Percentiles rank a stretch among this genome's conserved stretches.
Conservation (phyloP, 2,329 filamentous ascomycete species). For the Fusarium concolor region DNA sequence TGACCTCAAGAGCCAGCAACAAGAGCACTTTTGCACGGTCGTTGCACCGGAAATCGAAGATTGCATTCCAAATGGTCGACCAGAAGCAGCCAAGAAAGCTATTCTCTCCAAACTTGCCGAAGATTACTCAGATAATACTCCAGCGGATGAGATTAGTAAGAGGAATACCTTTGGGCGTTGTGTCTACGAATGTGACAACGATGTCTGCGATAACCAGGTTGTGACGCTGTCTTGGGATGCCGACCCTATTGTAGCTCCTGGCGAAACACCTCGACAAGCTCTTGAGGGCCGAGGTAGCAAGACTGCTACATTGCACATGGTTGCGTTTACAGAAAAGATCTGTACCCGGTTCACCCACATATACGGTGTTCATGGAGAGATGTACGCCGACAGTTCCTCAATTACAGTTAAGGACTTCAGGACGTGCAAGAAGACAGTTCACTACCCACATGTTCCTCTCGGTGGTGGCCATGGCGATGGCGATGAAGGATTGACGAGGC, state of each 20-base stretch:
- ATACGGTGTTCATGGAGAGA: neutral
- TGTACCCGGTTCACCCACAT: neutral
- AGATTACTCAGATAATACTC: neutral
- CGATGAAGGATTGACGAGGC: neutral
- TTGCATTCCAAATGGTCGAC: neutral
- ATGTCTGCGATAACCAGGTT: neutral
- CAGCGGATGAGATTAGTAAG: neutral
- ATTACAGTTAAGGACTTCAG: neutral
- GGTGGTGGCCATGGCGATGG: neutral
- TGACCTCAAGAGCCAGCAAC: conserved; percentile 2
- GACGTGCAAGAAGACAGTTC: neutral
- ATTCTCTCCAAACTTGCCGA: neutral
- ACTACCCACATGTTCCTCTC: neutral
- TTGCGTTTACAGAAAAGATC: neutral
- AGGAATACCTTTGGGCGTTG: neutral
- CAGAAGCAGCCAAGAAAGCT: neutral
- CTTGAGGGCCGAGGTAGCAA: neutral
- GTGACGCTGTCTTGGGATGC: neutral
- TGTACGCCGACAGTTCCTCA: neutral
- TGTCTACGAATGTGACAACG: neutral
- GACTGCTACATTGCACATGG: neutral
- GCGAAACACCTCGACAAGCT: neutral
- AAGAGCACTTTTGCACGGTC: neutral
- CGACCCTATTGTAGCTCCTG: neutral
- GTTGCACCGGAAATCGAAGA: neutral